Percentiles rank a stretch among this genome's conserved stretches.
phyloP scores from a whole-genome alignment of 352 stramenopile genomes.

The Pythium plurisporium region DNA sequence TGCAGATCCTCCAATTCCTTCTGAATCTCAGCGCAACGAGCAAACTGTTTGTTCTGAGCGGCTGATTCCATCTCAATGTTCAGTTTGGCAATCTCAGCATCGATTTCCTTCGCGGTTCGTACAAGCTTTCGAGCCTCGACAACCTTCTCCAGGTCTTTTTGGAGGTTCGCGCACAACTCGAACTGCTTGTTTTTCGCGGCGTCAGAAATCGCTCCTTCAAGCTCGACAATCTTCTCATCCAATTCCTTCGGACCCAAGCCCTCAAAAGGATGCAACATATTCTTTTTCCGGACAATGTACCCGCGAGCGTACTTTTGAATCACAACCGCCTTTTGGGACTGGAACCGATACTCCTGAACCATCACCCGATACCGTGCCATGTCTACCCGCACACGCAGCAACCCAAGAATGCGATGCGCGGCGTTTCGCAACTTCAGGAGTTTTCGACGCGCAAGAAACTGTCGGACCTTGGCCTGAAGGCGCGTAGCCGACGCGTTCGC shows the following conservation, averaged over 20 bases:
- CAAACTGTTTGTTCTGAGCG: conserved; percentile 77
- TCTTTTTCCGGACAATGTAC: conserved; percentile 64
- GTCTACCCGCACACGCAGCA: conserved; percentile 59
- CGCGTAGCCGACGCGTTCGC: conserved; percentile 44
- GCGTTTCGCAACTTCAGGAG: conserved; percentile 48
- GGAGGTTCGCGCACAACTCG: conserved; percentile 74
- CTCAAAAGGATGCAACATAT: conserved; percentile 75
- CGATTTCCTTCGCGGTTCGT: conserved; percentile 84
- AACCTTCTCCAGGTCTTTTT: conserved; percentile 79
- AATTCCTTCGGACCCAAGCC: conserved; percentile 75
- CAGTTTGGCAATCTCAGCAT: conserved; percentile 69
- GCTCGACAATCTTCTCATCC: conserved; percentile 65
- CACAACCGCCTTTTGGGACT: conserved; percentile 48
- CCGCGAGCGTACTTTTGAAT: conserved; percentile 75
- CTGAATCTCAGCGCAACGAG: conserved; percentile 70
- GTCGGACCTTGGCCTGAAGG: conserved; percentile 70
- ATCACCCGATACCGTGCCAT: conserved; percentile 54
- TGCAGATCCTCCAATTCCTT: conserved; percentile 77
- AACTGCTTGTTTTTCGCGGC: conserved; percentile 83
- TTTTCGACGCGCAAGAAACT: conserved; percentile 57
- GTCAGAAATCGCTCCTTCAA: conserved; percentile 76
- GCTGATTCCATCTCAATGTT: conserved; percentile 76
- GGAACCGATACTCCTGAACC: conserved; percentile 44
- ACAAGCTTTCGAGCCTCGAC: conserved; percentile 80
- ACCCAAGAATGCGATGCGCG: conserved; percentile 56